phyloP scores from a whole-genome alignment of 495 filamentous ascomycete genomes.

The Neurospora sp. region DNA sequence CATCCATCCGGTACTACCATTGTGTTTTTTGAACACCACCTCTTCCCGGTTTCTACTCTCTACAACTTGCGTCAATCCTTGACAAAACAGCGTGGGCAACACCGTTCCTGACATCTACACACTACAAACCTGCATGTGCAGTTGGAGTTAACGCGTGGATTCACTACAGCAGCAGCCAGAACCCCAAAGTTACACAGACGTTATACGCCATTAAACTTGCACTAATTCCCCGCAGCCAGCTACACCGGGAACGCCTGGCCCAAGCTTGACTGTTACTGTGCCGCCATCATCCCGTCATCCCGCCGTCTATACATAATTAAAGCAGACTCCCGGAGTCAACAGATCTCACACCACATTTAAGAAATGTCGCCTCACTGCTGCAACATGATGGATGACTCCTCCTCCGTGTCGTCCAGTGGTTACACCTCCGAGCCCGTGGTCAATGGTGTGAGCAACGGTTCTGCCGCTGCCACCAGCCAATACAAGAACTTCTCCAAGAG shows the following conservation, averaged over 20 bases:
- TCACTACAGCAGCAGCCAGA: neutral
- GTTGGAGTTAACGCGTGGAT: neutral
- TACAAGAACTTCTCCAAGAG: constrained; percentile 12
- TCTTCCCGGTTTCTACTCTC: neutral
- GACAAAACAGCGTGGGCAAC: neutral
- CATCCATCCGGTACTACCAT: neutral
- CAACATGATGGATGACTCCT: constrained; percentile 9
- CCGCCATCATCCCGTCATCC: neutral
- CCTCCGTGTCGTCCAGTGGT: neutral
- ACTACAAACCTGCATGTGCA: neutral
- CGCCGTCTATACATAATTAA: neutral
- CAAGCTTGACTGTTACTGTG: neutral
- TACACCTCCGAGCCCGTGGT: constrained; percentile 3
- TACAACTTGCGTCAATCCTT: neutral
- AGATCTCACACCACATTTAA: neutral
- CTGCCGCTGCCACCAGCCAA: neutral
- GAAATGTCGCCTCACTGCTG: constrained; percentile 21
- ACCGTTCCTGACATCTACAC: neutral
- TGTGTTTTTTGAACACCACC: neutral
- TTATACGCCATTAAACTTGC: neutral
- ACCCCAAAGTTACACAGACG: neutral
- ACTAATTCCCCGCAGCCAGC: neutral
- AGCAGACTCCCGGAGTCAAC: neutral
- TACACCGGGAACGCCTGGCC: neutral
- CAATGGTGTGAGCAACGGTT: neutral